Evolutionary conservation across 2,329 filamentous ascomycete genomes (phyloP), one percentile per base, ranked within the genome.

Genomic region (Aspergillus luchuensis): DNA sequence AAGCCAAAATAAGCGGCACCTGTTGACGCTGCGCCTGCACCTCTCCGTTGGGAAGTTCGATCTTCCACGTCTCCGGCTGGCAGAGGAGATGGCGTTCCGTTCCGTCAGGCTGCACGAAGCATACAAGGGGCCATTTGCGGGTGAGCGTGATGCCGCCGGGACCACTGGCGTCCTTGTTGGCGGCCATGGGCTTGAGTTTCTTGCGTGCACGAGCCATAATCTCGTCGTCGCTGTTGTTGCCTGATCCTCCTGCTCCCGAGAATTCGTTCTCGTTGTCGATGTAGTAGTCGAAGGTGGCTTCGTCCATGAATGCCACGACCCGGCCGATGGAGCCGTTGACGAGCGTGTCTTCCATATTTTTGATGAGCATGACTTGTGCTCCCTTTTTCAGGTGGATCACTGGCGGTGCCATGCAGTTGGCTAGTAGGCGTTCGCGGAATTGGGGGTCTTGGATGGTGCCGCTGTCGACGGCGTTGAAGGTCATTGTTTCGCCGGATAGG

Each of bases 351-450:
- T 99, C 95, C 79, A 98, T 89, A 69, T 99, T 99, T 77, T 99
- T 99, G 82, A 99, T 97, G n/a, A 99, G 82, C 95, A 99, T 99
- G 48, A 99, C 96, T 73, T 99, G 96, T 0, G 95, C 91, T 8
- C 92, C 91, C 64, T 95, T 89, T 76, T 97, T 98, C 30, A 99
- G 79, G 36, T 90, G 87, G 19, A 99, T 85, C 0, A 78, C 72
- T 68, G 89, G 89, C 0, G 95, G 93, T 0, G 95, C 93, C 91
- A 99, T 97, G 86, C 96, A 96, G 71, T 94, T 97, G 5, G 85
- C 77, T 5, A 99, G 81, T 0, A 98, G 77, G 71, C 88, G 93
- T 49, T 96, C 92, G 33, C 91, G 88, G 39, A 89, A 76, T 0
- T 81, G 78, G 17, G 83, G 82, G 65, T 97, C 91, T 38, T 77